These are phyloP conservation scores for Sparassis latifolia DNA, from an alignment of 1,284 basidiomycete species.

Conservation along the genomic window DNA sequence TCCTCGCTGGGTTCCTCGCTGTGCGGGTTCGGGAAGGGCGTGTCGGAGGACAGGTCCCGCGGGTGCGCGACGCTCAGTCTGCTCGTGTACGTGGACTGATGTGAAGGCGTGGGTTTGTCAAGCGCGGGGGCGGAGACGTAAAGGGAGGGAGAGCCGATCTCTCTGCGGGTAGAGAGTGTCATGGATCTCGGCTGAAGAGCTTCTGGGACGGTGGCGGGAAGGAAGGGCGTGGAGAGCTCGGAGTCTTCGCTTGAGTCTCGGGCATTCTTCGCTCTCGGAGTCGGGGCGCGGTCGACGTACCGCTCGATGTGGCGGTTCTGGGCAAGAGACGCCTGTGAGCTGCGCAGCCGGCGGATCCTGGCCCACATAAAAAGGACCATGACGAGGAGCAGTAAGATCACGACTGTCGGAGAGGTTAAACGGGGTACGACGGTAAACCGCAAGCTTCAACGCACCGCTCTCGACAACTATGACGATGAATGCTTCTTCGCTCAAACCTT, in stretches of 20 bases:
- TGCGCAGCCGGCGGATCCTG: background rate
- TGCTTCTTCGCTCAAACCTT: constrained; percentile 5
- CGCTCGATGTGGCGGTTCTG: background rate
- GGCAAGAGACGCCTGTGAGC: too few species aligned
- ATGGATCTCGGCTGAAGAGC: constrained; percentile 4
- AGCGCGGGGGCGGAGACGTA: constrained; percentile 4
- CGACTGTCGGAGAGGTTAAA: background rate
- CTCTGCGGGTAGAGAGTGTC: constrained; percentile 1
- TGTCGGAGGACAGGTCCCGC: background rate
- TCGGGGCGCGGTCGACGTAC: background rate
- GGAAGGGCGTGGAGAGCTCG: background rate
- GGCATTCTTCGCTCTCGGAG: background rate
- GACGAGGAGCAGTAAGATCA: constrained; percentile 3
- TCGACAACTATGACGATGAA: constrained; percentile 4
- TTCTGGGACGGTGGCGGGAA: background rate
- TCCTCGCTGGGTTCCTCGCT: background rate
- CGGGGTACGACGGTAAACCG: background rate
- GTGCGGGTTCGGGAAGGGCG: constrained; percentile 5
- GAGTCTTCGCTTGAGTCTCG: background rate
- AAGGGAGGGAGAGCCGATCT: constrained; percentile 5
- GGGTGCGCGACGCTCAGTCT: background rate
- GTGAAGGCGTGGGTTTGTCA: too few species aligned
- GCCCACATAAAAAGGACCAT: background rate
- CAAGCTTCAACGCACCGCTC: constrained; percentile 1
- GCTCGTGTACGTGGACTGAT: background rate